These are phyloP conservation scores for Cenococcum geophilum DNA, from an alignment of 495 filamentous ascomycete species.

Conservation along the genomic window DNA sequence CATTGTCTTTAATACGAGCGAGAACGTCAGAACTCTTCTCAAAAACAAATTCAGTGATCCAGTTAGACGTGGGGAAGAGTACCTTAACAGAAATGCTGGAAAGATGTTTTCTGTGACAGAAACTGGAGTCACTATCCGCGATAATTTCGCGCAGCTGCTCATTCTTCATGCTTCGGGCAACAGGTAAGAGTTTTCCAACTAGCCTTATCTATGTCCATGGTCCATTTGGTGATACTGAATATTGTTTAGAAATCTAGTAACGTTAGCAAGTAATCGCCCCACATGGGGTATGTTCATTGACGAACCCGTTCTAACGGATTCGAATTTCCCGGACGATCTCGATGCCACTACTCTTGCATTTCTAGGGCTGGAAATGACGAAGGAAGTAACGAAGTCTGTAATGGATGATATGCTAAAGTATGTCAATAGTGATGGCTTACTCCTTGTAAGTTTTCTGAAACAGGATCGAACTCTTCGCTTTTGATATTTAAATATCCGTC, in stretches of 20 bases:
- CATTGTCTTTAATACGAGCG: not conserved
- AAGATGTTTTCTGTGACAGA: not conserved
- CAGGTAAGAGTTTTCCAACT: too few species aligned
- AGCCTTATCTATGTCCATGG: too few species aligned
- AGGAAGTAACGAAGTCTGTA: not conserved
- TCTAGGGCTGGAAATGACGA: not conserved
- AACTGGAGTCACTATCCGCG: not conserved
- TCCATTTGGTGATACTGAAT: not conserved
- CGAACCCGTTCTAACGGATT: not conserved
- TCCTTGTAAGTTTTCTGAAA: too few species aligned
- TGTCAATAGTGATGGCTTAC: not conserved
- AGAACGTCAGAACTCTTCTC: not conserved
- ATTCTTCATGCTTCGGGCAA: not conserved
- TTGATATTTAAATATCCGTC: not conserved
- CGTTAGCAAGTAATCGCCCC: not conserved
- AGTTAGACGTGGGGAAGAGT: not conserved
- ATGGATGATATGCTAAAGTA: not conserved
- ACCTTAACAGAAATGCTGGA: not conserved
- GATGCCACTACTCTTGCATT: not conserved
- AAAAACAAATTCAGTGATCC: not conserved
- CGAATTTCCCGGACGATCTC: not conserved
- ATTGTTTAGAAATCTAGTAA: not conserved
- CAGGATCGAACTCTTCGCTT: too few species aligned
- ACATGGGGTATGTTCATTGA: not conserved
- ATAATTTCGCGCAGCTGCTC: constrained; percentile 1